Conservation (phyloP, 2,329 filamentous ascomycete genomes). For the Paracamarosporium sp. region DNA sequence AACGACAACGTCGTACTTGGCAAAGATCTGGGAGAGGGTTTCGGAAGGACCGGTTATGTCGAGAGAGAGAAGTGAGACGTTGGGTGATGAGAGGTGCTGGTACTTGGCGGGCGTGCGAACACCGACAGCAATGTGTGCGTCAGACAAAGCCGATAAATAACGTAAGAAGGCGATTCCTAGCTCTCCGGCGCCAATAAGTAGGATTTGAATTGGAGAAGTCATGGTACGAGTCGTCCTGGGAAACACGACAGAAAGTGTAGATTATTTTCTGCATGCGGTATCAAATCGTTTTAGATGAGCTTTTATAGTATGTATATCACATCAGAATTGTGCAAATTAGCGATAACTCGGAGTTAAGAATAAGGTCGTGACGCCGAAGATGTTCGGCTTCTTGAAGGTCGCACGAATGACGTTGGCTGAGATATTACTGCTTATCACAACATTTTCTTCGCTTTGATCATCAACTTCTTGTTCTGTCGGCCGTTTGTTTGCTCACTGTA, state of each 20-base stretch:
- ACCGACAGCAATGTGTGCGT: conserved; percentile 57
- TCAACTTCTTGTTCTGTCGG: no score
- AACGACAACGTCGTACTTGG: conserved; percentile 62
- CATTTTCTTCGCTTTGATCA: no score
- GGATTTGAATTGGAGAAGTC: conserved; percentile 45
- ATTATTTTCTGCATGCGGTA: neutral
- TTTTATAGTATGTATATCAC: neutral
- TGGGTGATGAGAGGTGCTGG: conserved; percentile 30
- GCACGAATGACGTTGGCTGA: neutral
- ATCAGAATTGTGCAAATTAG: neutral
- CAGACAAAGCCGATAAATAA: conserved; percentile 57
- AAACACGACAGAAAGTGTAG: neutral
- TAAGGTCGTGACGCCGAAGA: neutral
- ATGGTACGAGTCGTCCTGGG: conserved; percentile 4
- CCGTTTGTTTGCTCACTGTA: no score
- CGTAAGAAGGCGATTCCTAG: conserved; percentile 65
- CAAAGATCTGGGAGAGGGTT: conserved; percentile 43
- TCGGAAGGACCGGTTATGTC: conserved; percentile 48
- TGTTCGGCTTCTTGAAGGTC: neutral
- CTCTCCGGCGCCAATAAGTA: conserved; percentile 72
- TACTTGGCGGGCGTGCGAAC: conserved; percentile 59
- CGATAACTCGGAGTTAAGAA: neutral
- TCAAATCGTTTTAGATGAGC: neutral
- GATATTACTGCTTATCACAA: no score
- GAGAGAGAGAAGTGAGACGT: conserved; percentile 50